phyloP scores from a whole-genome alignment of 83 land plant species.

The Diphasiastrum complanatum region DNA sequence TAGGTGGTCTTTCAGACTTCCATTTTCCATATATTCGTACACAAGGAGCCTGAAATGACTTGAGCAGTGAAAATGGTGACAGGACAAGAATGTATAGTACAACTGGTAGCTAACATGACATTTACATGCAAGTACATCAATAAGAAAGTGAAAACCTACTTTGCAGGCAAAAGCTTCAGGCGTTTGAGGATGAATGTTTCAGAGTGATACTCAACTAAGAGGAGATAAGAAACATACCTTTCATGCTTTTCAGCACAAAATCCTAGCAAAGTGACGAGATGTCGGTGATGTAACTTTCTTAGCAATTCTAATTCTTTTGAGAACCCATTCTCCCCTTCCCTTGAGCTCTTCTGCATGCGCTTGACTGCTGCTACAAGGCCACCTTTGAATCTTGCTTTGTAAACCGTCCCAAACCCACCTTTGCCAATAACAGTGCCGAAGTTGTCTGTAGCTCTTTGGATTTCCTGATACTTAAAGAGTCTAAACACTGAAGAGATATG shows the following conservation, averaged over 20 bases:
- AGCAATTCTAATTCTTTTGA: slow-evolving; percentile 79
- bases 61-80: not conserved
- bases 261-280: slow-evolving; percentile 78
- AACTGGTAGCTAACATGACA: not conserved
- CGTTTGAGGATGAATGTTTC: not conserved
- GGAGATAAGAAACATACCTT: slow-evolving; percentile 37
- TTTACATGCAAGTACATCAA: not conserved
- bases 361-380: slow-evolving; percentile 75
- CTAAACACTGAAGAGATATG: slow-evolving; percentile 29
- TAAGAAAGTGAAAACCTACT: not conserved
- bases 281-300: slow-evolving; percentile 85
- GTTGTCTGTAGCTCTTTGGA: slow-evolving; percentile 63
- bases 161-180: not conserved
- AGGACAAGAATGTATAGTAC: not conserved
- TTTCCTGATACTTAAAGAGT: slow-evolving; percentile 48
- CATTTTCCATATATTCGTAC: slow-evolving; percentile 89
- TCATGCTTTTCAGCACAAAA: slow-evolving; percentile 66
- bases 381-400: slow-evolving; percentile 59
- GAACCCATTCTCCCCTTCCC: slow-evolving; percentile 77
- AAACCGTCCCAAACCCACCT: slow-evolving; percentile 90
- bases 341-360: slow-evolving; percentile 56
- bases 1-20: slow-evolving; percentile 82
- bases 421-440: slow-evolving; percentile 65
- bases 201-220: slow-evolving; percentile 2
- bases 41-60: slow-evolving; percentile 56